A percentile compares a stretch with the other conserved stretches of the same genome.
Conservation (phyloP, 2,329 filamentous ascomycete species). For the Trichoderma sp. region DNA sequence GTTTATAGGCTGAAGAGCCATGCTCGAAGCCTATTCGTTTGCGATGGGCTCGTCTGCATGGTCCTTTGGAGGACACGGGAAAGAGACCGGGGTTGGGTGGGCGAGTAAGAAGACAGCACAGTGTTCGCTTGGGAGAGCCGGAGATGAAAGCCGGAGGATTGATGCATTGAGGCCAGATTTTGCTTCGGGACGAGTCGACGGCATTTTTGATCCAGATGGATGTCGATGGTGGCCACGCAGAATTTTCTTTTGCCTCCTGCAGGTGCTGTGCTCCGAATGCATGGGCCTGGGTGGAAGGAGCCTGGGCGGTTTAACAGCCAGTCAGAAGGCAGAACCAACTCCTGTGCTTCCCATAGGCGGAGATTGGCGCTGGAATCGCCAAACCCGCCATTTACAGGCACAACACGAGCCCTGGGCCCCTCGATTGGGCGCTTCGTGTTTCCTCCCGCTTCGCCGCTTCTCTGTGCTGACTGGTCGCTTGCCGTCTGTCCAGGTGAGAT, state of each 20-base stretch:
- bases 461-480: neutral
- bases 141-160: neutral
- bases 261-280: too few species aligned
- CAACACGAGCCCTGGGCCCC: too few species aligned
- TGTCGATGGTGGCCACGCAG: neutral
- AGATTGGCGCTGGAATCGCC: constrained; percentile 4
- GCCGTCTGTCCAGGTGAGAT: neutral
- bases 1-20: constrained; percentile 10
- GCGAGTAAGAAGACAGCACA: neutral
- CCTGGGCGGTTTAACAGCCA: constrained; percentile 22
- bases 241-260: neutral
- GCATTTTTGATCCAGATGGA: neutral
- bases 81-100: neutral
- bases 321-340: constrained; percentile 24
- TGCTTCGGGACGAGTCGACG: neutral
- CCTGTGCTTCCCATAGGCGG: constrained; percentile 22
- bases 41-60: neutral
- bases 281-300: constrained; percentile 24
- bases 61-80: neutral
- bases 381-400: neutral
- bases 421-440: constrained; percentile 8
- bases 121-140: neutral
- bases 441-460: neutral
- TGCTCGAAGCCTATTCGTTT: constrained; percentile 1
- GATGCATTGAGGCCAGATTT: neutral